Evolutionary conservation across 1,284 basidiomycete species (phyloP), one percentile per base, ranked within the genome.

Genomic region (Schizophyllum commune): DNA sequence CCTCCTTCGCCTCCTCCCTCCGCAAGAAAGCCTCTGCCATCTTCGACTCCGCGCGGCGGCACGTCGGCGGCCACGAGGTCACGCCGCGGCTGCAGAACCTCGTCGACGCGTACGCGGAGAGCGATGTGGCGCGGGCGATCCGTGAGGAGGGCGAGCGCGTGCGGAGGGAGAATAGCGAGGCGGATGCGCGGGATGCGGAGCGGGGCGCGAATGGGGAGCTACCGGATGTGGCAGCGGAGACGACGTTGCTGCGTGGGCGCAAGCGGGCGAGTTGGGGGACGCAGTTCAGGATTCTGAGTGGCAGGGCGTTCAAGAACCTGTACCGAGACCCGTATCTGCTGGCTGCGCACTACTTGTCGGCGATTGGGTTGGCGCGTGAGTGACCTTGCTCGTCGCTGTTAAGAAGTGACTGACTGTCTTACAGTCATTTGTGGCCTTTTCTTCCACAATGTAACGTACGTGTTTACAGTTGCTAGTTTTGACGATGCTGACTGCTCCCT

Each of bases 241-340:
- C 82, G 55, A 78, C 79, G 57, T 70, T 91, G 60, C 73, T 96
- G 67, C 77, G 88, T 33, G 91, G 91, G 2, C 85, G 92, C 70
- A 89, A 90, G 74, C 83, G 93, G 62, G 96, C 95, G 2, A 88
- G 83, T 64, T 94, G 89, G 81, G 81, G 81, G 62, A 95, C 90
- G 20, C 96, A 99, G 76, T 97, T 99, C 72, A 83, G 83, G 70
- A 94, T 98, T 63, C 74, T 99, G 67, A 96, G 92, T 68, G 94
- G 95, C 21, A 76, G 96, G 62, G 95, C 96, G n/a, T 99, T 98
- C 81, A 98, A 98, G 83, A 98, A 98, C 71, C 74, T 98, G 62
- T 95, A 96, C 72, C 85, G 96, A 47, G 95, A 99, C 70, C 96
- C 96, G 0, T 89, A 95, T 61, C 75, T 98, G 60, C 83, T 99